Evolutionary conservation across 179 eudicot species (phyloP), one percentile per base, ranked within the genome.

Genomic region (Silene noctiflora): DNA sequence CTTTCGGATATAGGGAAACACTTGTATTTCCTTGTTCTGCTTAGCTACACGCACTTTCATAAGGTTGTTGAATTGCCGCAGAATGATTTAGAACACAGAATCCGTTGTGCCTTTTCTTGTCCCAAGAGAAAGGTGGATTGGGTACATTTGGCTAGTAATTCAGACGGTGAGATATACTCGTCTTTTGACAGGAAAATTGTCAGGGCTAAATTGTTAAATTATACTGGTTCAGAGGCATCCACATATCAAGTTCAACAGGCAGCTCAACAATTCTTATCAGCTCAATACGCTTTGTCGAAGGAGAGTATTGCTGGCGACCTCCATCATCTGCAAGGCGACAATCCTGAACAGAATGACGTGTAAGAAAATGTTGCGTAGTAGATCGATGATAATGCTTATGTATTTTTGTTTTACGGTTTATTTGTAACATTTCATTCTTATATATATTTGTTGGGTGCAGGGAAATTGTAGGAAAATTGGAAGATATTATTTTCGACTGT

Each of bases 11-110:
- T 25, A 3, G 69, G 80, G 16, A 22, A 62, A 14, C 72, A 51
- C 4, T 48, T 78, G 7, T 78, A 64, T 55, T 78, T 63, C 11
- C 70, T 78, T 63, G 66, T 42, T 68, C 9, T 68, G 24, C 53
- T 68, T 14, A 68, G 72, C 29, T 1, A 68, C 53, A 20, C 13
- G 29, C 55, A 68, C 27, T 39, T 39, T 67, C 48, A 75, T 21
- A 16, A n/a, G 55, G 11, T n/a, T 20, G 1, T 39, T 39, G 16
- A 65, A 67, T 8, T 2, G 1, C 11, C 46, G 4, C 1, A 6
- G 46, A 0, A n/a, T 0, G 5, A 10, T 68, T 20, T 53, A n/a
- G 72, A 20, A 4, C 25, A n/a, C 21, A 0, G 12, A 46, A 42
- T 42, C 46, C 46, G 46, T 3, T 31, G 51, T 67, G 64, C 5